Conservation (phyloP, 768 basidiomycete genomes). For the Vararia minispora region DNA sequence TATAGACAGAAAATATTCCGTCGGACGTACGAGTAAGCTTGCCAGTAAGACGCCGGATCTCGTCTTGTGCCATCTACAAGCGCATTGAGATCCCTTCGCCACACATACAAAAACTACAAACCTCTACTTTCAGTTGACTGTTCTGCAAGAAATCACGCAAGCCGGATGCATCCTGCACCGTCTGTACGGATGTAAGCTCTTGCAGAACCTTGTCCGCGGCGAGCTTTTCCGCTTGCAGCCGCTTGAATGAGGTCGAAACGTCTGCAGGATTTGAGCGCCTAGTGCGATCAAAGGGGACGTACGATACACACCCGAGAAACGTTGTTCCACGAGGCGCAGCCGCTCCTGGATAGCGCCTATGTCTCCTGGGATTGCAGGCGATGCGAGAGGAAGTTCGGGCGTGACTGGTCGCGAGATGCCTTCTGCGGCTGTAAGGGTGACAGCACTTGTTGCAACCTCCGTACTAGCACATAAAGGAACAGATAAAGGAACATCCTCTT, state of each 20-base stretch:
- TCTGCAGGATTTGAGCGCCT: conserved; percentile 31
- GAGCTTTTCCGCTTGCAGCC: conserved; percentile 59
- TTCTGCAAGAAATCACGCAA: conserved; percentile 67
- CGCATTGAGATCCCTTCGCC: too few species aligned
- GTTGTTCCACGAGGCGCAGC: conserved; percentile 61
- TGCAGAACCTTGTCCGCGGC: conserved; percentile 58
- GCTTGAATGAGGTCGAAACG: conserved; percentile 67
- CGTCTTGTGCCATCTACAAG: conserved; percentile 64
- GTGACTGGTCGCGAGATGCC: not conserved
- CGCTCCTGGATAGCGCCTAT: conserved; percentile 55
- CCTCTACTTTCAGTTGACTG: conserved; percentile 58
- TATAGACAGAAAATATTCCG: not conserved
- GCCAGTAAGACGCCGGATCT: conserved; percentile 62
- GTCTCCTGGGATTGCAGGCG: conserved; percentile 18
- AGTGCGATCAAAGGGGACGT: not conserved
- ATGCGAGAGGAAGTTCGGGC: too few species aligned
- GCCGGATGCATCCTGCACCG: conserved; percentile 49
- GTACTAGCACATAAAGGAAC: too few species aligned
- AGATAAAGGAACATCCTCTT: too few species aligned
- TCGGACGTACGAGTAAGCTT: conserved; percentile 56
- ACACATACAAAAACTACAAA: conserved; percentile 23
- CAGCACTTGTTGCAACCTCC: too few species aligned
- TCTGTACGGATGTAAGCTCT: conserved; percentile 62
- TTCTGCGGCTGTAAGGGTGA: too few species aligned
- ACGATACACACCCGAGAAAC: conserved; percentile 49